phyloP scores from a whole-genome alignment of 2,329 filamentous ascomycete species.

The Didymella arachidicola region DNA sequence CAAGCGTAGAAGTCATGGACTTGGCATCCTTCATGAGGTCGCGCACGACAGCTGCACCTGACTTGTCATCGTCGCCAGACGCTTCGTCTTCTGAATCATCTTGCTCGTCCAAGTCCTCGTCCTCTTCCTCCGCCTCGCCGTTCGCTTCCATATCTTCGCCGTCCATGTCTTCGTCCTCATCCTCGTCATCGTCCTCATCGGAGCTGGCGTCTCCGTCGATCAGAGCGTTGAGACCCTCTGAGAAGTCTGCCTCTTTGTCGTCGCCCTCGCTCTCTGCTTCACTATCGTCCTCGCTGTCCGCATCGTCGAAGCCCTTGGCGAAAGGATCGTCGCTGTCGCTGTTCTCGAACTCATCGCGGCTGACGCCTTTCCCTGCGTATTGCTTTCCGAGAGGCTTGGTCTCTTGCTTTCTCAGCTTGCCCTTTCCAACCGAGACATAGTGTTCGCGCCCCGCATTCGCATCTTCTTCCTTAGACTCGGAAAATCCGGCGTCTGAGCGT shows the following conservation, averaged over 20 bases:
- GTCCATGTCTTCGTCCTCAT: conserved; percentile 53
- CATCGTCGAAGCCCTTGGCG: conserved; percentile 54
- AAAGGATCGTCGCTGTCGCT: conserved; percentile 64
- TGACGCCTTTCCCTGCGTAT: conserved; percentile 80
- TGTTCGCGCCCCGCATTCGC: conserved; percentile 78
- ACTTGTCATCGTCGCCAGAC: conserved; percentile 31
- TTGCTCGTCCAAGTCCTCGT: conserved; percentile 62
- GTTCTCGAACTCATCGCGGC: conserved; percentile 67
- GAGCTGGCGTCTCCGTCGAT: conserved; percentile 59
- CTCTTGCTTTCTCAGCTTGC: conserved; percentile 79
- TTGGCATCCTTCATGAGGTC: conserved; percentile 73
- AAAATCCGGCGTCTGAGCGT: conserved; percentile 58
- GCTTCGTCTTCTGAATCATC: conserved; percentile 57
- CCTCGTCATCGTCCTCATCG: conserved; percentile 58
- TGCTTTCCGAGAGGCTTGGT: conserved; percentile 74
- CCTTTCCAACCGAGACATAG: conserved; percentile 84
- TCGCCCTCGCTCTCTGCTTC: conserved; percentile 23
- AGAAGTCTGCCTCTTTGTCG: conserved; percentile 36
- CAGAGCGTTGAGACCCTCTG: conserved; percentile 52
- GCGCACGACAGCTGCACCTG: conserved; percentile 64
- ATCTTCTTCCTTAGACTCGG: conserved; percentile 47
- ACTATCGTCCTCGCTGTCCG: conserved; percentile 41
- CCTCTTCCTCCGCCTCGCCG: conserved; percentile 56
- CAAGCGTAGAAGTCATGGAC: conserved; percentile 68
- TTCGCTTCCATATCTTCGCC: conserved; percentile 53